Conservation (phyloP, 805 yeast species). For the Pichia nanzhaoensis region DNA sequence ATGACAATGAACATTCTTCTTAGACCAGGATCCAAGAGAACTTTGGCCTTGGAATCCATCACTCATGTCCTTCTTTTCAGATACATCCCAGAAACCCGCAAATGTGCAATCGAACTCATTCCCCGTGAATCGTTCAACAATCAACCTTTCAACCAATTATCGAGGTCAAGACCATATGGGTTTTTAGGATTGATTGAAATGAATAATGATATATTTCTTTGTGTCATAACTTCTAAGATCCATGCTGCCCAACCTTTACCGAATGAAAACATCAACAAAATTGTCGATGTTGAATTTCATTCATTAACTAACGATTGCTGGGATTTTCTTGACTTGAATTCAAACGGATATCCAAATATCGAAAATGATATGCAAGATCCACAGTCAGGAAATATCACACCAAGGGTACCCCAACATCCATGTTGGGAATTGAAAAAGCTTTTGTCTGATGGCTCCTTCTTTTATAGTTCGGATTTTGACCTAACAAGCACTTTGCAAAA, state of each 20-base stretch:
- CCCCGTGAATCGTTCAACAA: constrained; percentile 32
- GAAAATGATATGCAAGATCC: constrained; percentile 31
- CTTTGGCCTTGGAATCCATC: constrained; percentile 36
- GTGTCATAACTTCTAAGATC: constrained; percentile 69
- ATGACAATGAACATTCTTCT: constrained; percentile 6
- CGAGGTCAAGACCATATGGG: constrained; percentile 46
- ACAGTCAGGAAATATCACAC: constrained; percentile 23
- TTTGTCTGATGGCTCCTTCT: constrained; percentile 81
- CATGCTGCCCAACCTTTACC: constrained; percentile 80
- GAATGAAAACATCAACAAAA: constrained; percentile 72
- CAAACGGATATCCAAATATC: constrained; percentile 57
- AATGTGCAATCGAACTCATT: constrained; percentile 46
- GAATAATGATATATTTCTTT: constrained; percentile 60
- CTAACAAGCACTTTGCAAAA: constrained; percentile 80
- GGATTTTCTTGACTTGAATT: constrained; percentile 71
- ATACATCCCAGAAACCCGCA: constrained; percentile 29
- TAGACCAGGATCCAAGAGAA: constrained; percentile 20
- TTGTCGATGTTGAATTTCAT: constrained; percentile 80
- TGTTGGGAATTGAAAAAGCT: constrained; percentile 74
- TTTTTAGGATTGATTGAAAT: constrained; percentile 77
- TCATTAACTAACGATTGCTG: constrained; percentile 65
- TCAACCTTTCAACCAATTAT: constrained; percentile 37
- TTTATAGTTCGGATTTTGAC: constrained; percentile 88
- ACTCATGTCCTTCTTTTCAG: constrained; percentile 43
- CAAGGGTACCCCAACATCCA: constrained; percentile 57